Evolutionary conservation across 345 rosid species (phyloP).

Genomic region (Cardamine occulta): DNA sequence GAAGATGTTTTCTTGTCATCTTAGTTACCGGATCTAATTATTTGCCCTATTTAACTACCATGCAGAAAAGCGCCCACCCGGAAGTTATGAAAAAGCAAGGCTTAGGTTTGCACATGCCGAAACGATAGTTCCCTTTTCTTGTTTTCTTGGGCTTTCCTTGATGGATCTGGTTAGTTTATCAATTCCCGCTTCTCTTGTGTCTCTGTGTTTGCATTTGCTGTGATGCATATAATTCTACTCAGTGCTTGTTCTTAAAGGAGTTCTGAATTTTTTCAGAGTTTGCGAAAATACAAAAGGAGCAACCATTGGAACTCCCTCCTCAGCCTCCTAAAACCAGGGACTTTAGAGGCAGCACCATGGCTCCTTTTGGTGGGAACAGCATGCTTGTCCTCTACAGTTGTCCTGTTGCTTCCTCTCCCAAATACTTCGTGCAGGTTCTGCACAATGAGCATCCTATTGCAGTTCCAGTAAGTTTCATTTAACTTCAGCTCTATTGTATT

Average conservation of each 20-base stretch:
- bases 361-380: conserved; percentile 90
- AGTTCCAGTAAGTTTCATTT: conserved; percentile 64
- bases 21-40: neutral
- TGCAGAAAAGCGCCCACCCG: conserved; percentile 72
- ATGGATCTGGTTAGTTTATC: conserved; percentile 69
- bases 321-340: conserved; percentile 86
- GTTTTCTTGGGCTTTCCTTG: conserved; percentile 95
- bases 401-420: conserved; percentile 60
- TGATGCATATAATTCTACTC: neutral
- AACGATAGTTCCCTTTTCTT: conserved; percentile 92
- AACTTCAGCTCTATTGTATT: conserved; percentile 16
- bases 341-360: conserved; percentile 73
- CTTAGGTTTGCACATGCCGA: conserved; percentile 97
- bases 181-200: conserved; percentile 9
- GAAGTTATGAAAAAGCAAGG: conserved; percentile 91
- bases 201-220: neutral
- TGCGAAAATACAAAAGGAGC: conserved; percentile 67
- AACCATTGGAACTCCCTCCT: conserved; percentile 76
- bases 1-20: conserved; percentile 10
- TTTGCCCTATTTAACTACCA: conserved; percentile 6
- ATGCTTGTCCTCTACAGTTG: conserved; percentile 87
- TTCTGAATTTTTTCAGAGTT: conserved; percentile 56
- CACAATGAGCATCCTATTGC: conserved; percentile 86
- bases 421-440: conserved; percentile 82
- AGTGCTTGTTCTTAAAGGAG: conserved; percentile 15